Evolutionary conservation across 2,329 filamentous ascomycete genomes (phyloP), one percentile per base, ranked within the genome.

Genomic region (Laburnicola sp.): DNA sequence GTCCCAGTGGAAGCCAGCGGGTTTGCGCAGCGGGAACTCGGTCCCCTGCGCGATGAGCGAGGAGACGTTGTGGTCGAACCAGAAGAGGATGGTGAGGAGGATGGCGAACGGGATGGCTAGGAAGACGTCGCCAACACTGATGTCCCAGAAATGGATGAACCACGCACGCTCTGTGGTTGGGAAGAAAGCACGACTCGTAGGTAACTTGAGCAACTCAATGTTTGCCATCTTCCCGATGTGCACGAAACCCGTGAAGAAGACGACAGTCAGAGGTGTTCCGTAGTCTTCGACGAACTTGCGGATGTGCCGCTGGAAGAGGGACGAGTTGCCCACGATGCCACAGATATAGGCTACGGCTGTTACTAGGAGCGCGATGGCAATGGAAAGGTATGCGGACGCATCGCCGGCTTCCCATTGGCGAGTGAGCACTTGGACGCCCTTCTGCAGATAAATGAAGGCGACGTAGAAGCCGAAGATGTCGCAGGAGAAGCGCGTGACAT

Each of bases 391-490:
- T 6, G 81, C 82, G 3, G 76, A 94, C 77, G 68, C 73, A 45
- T 87, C 82, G 42, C 78, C 80, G 51, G 59, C 78, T 73, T 70
- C 76, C 72, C 88, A 91, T 64, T 95, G 87, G 9, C 87, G 82
- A 37, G 86, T 86, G 21, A 96, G 81, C 10, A 95, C 89, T 73
- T 96, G 89, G 55, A 96, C 87, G 11, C 91, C 91, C 74, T 96
- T 96, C 67, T 96, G 90, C 21, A 96, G 80, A 69, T 96, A 96
- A 72, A 96, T 93, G 68, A 89, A 91, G 50, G 91, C 91, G 41
- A 96, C 91, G 69, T 96, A 96, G 75, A 96, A 95, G 44, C 91
- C 91, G 60, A 96, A 96, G 64, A 93, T 94, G 71, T 96, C 91
- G 74, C 91, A 96, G 23, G 90, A 91, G 69, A 96, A 96, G 10